Conservation (phyloP, 257 asterid genomes). For the Fraxinus quadrangulata region DNA sequence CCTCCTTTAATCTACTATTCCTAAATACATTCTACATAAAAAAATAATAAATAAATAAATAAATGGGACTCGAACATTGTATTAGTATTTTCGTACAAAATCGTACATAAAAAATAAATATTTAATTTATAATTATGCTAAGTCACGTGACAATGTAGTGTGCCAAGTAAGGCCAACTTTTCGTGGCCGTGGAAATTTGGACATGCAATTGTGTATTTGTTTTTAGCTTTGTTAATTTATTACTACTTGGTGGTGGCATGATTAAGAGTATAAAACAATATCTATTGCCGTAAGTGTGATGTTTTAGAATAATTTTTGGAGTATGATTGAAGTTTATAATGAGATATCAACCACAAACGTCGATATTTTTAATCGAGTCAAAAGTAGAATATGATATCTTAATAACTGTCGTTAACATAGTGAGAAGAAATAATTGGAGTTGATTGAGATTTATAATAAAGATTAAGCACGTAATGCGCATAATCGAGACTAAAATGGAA, state of each 20-base stretch:
- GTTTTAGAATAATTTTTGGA: neutral
- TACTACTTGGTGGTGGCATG: slow-evolving; percentile 15
- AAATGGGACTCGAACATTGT: too few relatives aligned
- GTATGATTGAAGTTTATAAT: slow-evolving; percentile 29
- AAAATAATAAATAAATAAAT: too few relatives aligned
- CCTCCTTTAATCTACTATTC: too few relatives aligned
- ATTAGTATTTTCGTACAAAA: neutral
- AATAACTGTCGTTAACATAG: slow-evolving; percentile 2
- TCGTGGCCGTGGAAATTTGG: neutral
- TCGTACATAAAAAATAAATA: neutral
- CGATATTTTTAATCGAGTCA: slow-evolving; percentile 11
- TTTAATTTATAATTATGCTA: neutral
- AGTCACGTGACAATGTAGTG: slow-evolving; percentile 5
- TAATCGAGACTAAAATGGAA: neutral
- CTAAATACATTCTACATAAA: too few relatives aligned
- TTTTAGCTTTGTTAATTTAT: slow-evolving; percentile 7
- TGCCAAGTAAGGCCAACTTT: neutral
- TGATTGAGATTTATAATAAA: neutral
- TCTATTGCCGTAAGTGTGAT: slow-evolving; percentile 6
- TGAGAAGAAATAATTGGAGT: neutral
- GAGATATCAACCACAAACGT: slow-evolving; percentile 20
- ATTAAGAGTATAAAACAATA: slow-evolving; percentile 24
- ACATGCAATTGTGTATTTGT: neutral
- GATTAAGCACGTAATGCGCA: neutral
- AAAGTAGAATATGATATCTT: slow-evolving; percentile 20